Evolutionary conservation across 768 basidiomycete species (phyloP).

Genomic region (Leucocoprinus birnbaumii): DNA sequence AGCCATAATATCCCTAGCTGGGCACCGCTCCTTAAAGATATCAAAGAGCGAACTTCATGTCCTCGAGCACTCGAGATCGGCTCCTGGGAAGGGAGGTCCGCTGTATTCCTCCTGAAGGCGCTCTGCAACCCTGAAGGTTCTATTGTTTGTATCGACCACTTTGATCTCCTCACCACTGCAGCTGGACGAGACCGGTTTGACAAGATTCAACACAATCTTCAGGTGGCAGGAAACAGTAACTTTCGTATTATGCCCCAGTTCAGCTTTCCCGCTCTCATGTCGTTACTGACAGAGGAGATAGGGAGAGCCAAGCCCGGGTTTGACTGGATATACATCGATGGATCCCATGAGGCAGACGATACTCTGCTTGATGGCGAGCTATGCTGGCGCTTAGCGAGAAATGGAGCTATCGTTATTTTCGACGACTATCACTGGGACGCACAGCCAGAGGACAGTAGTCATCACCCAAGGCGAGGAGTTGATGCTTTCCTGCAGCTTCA

Average conservation of each 20-base stretch:
- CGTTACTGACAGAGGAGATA: constrained; percentile 45
- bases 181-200: constrained; percentile 44
- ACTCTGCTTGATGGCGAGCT: constrained; percentile 61
- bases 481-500: constrained; percentile 54
- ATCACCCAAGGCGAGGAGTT: constrained; percentile 55
- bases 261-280: constrained; percentile 49
- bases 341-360: constrained; percentile 58
- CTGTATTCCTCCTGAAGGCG: constrained; percentile 48
- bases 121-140: constrained; percentile 42
- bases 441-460: constrained; percentile 42
- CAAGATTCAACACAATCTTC: constrained; percentile 45
- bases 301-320: constrained; percentile 34
- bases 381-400: constrained; percentile 50
- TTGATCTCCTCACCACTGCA: constrained; percentile 47
- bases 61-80: constrained; percentile 57
- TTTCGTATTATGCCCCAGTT: constrained; percentile 48
- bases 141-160: constrained; percentile 56
- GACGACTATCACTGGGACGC: constrained; percentile 57
- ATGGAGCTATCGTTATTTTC: constrained; percentile 50
- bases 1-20: constrained; percentile 41
- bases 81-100: constrained; percentile 64
- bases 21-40: constrained; percentile 35
- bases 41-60: constrained; percentile 22
- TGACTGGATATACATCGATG: constrained; percentile 60
- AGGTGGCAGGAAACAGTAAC: constrained; percentile 35